These are phyloP conservation scores for Aspergillus carbonarius DNA, from an alignment of 2,329 filamentous ascomycete species.

Conservation along the genomic window DNA sequence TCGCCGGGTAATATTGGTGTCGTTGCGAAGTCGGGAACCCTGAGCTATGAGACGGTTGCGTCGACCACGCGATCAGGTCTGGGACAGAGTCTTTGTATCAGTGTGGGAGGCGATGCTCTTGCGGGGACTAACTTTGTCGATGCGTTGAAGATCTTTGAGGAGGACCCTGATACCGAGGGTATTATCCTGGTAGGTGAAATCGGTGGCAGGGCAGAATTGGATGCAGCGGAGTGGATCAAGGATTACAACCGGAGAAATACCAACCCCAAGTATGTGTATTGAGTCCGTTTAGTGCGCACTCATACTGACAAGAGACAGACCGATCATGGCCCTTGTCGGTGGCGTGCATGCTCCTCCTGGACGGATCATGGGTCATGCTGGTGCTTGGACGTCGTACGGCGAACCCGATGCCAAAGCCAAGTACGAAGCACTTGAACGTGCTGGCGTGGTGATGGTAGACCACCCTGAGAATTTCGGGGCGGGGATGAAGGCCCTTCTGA, in stretches of 20 bases:
- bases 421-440: slow-evolving; percentile 63
- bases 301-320: slow-evolving; percentile 46
- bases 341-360: slow-evolving; percentile 64
- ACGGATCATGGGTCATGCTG: slow-evolving; percentile 75
- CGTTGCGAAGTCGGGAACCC: slow-evolving; percentile 75
- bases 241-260: slow-evolving; percentile 59
- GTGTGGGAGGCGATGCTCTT: slow-evolving; percentile 73
- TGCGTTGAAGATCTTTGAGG: slow-evolving; percentile 64
- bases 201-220: slow-evolving; percentile 67
- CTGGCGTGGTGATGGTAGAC: slow-evolving; percentile 68
- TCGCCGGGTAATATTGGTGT: slow-evolving; percentile 69
- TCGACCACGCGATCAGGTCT: slow-evolving; percentile 71
- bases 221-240: slow-evolving; percentile 71
- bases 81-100: slow-evolving; percentile 74
- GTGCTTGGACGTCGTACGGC: slow-evolving; percentile 67
- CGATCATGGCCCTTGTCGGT: slow-evolving; percentile 70
- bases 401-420: slow-evolving; percentile 67
- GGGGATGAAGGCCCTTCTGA: slow-evolving; percentile 63
- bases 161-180: slow-evolving; percentile 67
- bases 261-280: slow-evolving; percentile 61
- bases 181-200: slow-evolving; percentile 73
- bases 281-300: neutral
- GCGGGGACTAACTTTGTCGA: slow-evolving; percentile 74
- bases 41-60: slow-evolving; percentile 78
- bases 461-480: slow-evolving; percentile 74